These are phyloP conservation scores for Sporothrix globosa DNA, from an alignment of 2,329 filamentous ascomycete genomes.

Conservation along the genomic window DNA sequence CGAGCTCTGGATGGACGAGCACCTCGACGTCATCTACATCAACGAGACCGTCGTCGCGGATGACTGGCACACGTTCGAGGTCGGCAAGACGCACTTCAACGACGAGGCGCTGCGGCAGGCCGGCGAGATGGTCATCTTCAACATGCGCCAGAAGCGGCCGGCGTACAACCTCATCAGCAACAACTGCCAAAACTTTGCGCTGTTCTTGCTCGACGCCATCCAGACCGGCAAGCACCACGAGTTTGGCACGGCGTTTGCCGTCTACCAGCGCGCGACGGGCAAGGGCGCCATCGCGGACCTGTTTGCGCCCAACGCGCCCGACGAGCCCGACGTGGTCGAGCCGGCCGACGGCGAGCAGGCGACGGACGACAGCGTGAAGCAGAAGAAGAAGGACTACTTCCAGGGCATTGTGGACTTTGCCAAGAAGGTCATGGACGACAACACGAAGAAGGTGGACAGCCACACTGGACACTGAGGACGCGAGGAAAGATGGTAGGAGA, in stretches of 20 bases:
- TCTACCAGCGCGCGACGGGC: constrained; percentile 57
- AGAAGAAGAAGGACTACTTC: constrained; percentile 38
- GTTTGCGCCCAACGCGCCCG: constrained; percentile 47
- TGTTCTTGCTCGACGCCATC: constrained; percentile 58
- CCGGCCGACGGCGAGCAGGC: constrained; percentile 34
- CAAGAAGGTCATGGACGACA: constrained; percentile 57
- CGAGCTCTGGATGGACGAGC: constrained; percentile 65
- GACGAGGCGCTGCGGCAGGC: constrained; percentile 55
- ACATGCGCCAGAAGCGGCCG: constrained; percentile 53
- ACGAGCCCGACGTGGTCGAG: constrained; percentile 41
- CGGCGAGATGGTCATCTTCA: constrained; percentile 58
- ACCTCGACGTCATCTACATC: constrained; percentile 60
- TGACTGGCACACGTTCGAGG: constrained; percentile 56
- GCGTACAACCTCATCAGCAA: constrained; percentile 63
- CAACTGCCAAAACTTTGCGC: constrained; percentile 62
- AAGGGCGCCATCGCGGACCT: constrained; percentile 56
- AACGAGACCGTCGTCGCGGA: constrained; percentile 53
- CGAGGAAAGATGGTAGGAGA: background rate
- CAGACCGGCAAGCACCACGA: constrained; percentile 55
- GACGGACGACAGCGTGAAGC: constrained; percentile 27
- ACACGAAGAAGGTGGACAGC: constrained; percentile 56
- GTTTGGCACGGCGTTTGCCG: constrained; percentile 57
- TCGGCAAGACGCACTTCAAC: constrained; percentile 58
- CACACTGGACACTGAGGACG: constrained; percentile 37
- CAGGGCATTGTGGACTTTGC: constrained; percentile 53